Conservation (phyloP, 139 green algal species). For the Klebsormidium nitens region DNA sequence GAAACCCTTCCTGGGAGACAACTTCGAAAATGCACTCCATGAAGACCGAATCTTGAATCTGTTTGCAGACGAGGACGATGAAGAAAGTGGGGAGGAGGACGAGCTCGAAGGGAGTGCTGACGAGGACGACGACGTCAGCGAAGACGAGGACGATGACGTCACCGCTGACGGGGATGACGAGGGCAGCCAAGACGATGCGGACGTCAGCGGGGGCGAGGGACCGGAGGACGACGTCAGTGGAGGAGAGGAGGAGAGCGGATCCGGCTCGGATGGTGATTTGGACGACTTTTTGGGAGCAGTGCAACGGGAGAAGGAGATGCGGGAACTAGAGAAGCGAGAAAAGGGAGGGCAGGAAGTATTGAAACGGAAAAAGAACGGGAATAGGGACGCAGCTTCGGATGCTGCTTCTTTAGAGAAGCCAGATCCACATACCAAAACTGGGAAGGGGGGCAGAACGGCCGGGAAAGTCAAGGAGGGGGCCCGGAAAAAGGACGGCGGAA, state of each 20-base stretch:
- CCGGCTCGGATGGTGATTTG: slow-evolving; percentile 23
- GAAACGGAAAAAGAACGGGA: too few species aligned
- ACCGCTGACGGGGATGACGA: slow-evolving; percentile 18
- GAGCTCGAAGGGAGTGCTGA: slow-evolving; percentile 38
- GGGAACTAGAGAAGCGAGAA: too few species aligned
- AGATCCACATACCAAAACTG: neutral
- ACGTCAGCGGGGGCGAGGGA: slow-evolving; percentile 24
- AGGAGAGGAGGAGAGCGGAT: slow-evolving; percentile 33
- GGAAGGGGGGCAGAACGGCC: neutral
- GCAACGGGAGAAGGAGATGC: too few species aligned
- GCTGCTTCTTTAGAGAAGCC: too few species aligned
- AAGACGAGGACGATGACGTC: slow-evolving; percentile 21
- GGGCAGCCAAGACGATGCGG: slow-evolving; percentile 11
- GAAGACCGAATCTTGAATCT: too few species aligned
- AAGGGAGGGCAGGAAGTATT: too few species aligned
- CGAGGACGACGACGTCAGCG: slow-evolving; percentile 12
- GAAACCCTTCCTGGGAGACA: too few species aligned
- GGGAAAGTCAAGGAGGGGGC: neutral
- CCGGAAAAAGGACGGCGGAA: neutral
- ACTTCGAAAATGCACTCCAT: too few species aligned
- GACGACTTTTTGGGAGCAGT: too few species aligned
- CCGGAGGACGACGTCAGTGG: slow-evolving; percentile 2
- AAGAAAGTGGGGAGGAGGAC: slow-evolving; percentile 11
- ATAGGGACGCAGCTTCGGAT: neutral
- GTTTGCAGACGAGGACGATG: slow-evolving; percentile 2